Evolutionary conservation across 305 asterid genomes (phyloP), one percentile per base, ranked within the genome.

Genomic region (Salvia sclarea): DNA sequence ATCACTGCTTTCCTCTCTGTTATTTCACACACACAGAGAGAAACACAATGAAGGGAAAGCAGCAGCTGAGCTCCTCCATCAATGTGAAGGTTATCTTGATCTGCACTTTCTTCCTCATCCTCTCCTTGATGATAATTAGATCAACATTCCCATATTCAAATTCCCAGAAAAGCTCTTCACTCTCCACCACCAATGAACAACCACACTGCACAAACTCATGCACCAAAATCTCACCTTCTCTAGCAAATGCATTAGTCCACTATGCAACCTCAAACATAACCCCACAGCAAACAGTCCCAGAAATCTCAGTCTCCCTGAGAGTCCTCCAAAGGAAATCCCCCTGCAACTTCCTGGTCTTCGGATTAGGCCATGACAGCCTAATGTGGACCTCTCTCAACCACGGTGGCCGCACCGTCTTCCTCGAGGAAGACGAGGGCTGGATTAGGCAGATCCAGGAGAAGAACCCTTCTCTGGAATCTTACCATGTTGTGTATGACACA

Each of bases 301-400:
- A 90, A 72, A 78, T 90, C 59, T 77, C 87, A 1, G 65, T 88
- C 18, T 78, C 96, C 66, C 72, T 82, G 12, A 73, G 69, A 48
- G 80, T 83, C 44, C 92, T 90, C 38, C 76, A 80, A 14, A 75
- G 61, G 22, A 86, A 71, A 53, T 86, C 94, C 0, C 96, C 96
- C 0, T 83, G 92, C 90, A 90, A 86, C 69, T 86, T 90, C 81
- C 40, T 88, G 8, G 82, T 88, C 21, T 90, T 90, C 61, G 94
- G 97, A 3, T 67, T 90, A 8, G 95, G 95, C 65, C 78, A 63
- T 30, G 94, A 88, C 78, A 88, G 95, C 79, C 76, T 88, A 11
- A 76, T 90, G 94, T 90, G 95, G 95, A 73, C 91, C 0, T 38
- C 88, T 31, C 88, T 88, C 52, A 90, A 90, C 78, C 86, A 87